phyloP scores from a whole-genome alignment of 306 rosid genomes.

The Cicer arietinum region DNA sequence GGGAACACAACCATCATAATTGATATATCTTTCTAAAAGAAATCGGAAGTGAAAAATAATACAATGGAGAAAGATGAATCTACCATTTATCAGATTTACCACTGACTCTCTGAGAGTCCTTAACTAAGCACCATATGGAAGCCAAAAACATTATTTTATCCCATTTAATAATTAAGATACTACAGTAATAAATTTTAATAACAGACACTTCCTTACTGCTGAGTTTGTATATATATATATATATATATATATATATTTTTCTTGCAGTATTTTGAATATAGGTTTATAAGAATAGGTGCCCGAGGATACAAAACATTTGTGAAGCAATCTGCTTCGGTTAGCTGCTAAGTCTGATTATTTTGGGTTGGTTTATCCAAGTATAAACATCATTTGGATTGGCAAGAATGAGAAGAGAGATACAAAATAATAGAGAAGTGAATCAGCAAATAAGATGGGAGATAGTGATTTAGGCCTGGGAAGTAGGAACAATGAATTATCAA shows the following conservation, averaged over 20 bases:
- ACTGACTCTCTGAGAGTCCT: not conserved
- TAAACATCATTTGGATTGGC: not conserved
- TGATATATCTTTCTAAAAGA: slow-evolving; percentile 11
- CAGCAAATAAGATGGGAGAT: slow-evolving; percentile 22
- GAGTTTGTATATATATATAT: not conserved
- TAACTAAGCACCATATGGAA: not conserved
- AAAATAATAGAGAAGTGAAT: not conserved
- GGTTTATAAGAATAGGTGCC: slow-evolving; percentile 21
- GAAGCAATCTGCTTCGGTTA: not conserved
- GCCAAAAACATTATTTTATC: not conserved
- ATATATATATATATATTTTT: not conserved
- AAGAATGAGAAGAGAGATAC: not conserved
- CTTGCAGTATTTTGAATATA: slow-evolving; percentile 15
- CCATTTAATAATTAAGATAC: not conserved
- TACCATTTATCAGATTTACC: not conserved
- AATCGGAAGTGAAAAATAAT: not conserved
- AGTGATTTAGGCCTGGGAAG: slow-evolving; percentile 1
- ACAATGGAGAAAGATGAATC: not conserved
- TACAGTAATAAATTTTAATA: slow-evolving; percentile 3
- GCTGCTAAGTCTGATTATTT: slow-evolving; percentile 10
- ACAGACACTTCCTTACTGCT: not conserved
- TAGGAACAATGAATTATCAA: not conserved
- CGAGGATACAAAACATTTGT: not conserved
- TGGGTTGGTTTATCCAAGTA: not conserved
- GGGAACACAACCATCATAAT: not conserved